Conservation (phyloP, 2,329 filamentous ascomycete species). For the Knoxdaviesia proteae region DNA sequence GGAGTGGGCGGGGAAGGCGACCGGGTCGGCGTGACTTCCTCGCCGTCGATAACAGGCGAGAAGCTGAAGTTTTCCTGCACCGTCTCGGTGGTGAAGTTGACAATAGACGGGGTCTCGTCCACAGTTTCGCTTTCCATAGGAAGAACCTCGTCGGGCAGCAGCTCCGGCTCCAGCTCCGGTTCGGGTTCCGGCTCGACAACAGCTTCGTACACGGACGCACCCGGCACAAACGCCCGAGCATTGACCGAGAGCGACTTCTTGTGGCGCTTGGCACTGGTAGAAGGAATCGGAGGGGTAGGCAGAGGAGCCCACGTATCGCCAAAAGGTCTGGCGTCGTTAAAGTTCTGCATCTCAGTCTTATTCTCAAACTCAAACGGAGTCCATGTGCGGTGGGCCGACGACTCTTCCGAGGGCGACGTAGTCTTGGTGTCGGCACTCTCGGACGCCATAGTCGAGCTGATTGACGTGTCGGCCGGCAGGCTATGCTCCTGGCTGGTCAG, state of each 20-base stretch:
- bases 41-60: too few species aligned
- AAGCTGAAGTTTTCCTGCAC: too few species aligned
- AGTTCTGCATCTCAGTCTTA: constrained; percentile 23
- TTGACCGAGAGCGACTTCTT: constrained; percentile 46
- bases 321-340: constrained; percentile 30
- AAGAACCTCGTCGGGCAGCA: background rate
- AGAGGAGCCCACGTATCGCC: constrained; percentile 26
- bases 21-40: too few species aligned
- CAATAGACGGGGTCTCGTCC: too few species aligned
- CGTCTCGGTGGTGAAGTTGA: too few species aligned
- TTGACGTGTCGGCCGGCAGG: constrained; percentile 24
- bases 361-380: constrained; percentile 40
- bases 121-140: too few species aligned
- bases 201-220: constrained; percentile 11
- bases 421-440: constrained; percentile 34
- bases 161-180: constrained; percentile 6
- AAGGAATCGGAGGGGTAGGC: background rate
- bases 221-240: constrained; percentile 45
- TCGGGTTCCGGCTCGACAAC: constrained; percentile 7
- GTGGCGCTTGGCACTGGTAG: constrained; percentile 6
- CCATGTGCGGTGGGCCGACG: constrained; percentile 31
- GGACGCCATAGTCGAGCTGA: constrained; percentile 31
- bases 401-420: constrained; percentile 30
- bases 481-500: constrained; percentile 3
- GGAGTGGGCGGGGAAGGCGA: too few species aligned